Conservation (phyloP, 805 yeast genomes). For the Metschnikowia bowlesiae region DNA sequence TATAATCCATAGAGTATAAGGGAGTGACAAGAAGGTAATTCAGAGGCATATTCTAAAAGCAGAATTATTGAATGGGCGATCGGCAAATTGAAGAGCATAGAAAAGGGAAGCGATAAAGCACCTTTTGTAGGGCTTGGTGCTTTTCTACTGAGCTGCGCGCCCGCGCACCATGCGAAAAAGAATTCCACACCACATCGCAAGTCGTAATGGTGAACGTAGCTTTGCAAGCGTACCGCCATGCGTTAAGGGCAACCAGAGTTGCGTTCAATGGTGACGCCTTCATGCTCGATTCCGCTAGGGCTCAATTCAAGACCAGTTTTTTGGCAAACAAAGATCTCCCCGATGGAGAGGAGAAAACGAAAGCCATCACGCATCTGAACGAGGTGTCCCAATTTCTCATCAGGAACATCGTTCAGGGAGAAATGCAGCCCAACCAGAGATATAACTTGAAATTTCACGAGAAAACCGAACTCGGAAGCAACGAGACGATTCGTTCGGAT, state of each 20-base stretch:
- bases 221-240: constrained; percentile 56
- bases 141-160: background rate
- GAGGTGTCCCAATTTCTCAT: constrained; percentile 69
- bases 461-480: constrained; percentile 87
- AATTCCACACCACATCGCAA: background rate
- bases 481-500: constrained; percentile 64
- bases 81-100: background rate
- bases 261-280: constrained; percentile 52
- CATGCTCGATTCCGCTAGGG: constrained; percentile 56
- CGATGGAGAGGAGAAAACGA: constrained; percentile 41
- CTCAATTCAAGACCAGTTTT: constrained; percentile 53
- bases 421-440: constrained; percentile 36
- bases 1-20: constrained; percentile 17
- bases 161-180: background rate
- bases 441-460: constrained; percentile 67
- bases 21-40: background rate
- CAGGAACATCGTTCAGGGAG: constrained; percentile 85
- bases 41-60: no score
- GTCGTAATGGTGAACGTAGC: constrained; percentile 9
- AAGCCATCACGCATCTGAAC: constrained; percentile 38
- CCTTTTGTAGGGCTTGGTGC: background rate
- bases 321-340: constrained; percentile 25
- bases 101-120: background rate
- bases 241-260: constrained; percentile 59
- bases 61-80: no score